These are phyloP conservation scores for Epichloe sp. DNA, from an alignment of 2,329 filamentous ascomycete genomes.

Conservation along the genomic window DNA sequence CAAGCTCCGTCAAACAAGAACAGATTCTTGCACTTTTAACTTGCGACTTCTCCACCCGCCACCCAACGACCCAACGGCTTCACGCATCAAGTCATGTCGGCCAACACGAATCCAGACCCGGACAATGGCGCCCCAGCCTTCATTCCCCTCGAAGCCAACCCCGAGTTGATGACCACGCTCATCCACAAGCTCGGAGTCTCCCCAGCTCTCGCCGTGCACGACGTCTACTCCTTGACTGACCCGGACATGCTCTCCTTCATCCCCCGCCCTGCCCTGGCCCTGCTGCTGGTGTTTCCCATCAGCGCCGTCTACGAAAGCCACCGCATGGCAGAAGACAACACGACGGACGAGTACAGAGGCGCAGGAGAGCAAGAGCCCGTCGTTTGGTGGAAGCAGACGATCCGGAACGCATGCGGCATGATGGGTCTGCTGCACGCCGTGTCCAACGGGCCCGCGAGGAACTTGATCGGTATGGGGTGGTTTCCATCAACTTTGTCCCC, in stretches of 20 bases:
- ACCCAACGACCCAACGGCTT: not conserved
- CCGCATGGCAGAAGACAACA: constrained; percentile 59
- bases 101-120: constrained; percentile 27
- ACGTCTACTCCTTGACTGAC: constrained; percentile 85
- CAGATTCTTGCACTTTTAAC: too few relatives aligned
- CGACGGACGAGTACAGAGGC: constrained; percentile 50
- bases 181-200: constrained; percentile 76
- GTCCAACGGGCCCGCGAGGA: constrained; percentile 58
- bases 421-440: constrained; percentile 80
- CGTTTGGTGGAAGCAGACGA: constrained; percentile 90
- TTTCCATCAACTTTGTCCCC: constrained; percentile 6
- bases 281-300: constrained; percentile 86
- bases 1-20: too few relatives aligned
- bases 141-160: constrained; percentile 60
- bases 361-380: constrained; percentile 60
- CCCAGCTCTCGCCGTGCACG: constrained; percentile 64
- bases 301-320: constrained; percentile 66
- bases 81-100: constrained; percentile 16
- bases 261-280: constrained; percentile 73
- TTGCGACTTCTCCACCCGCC: not conserved
- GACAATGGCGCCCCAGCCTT: constrained; percentile 30
- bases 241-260: constrained; percentile 74
- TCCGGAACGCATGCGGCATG: constrained; percentile 82
- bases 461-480: constrained; percentile 37
- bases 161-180: constrained; percentile 74